Conservation (phyloP, 441 rosid genomes). For the Brassica balearica region DNA sequence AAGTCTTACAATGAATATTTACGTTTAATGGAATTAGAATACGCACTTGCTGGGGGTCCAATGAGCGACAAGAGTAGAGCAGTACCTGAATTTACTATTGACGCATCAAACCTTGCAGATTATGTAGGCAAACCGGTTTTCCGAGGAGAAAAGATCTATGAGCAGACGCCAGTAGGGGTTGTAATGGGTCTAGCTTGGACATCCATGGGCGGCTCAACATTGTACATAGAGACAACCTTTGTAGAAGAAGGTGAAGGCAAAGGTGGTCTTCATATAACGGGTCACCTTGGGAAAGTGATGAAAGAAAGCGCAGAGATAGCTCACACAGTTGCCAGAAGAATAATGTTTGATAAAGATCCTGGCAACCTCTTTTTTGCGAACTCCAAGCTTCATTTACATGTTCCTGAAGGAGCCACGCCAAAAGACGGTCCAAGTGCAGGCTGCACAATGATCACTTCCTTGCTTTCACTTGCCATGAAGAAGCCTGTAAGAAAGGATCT, state of each 20-base stretch:
- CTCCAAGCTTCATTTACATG: conserved; percentile 7
- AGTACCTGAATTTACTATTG: background rate
- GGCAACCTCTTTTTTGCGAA: background rate
- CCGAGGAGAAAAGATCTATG: background rate
- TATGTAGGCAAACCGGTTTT: background rate
- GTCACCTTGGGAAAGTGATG: background rate
- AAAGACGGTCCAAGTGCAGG: conserved; percentile 7
- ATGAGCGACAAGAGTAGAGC: background rate
- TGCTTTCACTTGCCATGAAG: background rate
- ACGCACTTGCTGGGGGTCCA: too few relatives aligned
- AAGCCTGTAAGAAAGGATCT: conserved; percentile 29
- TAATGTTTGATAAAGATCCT: conserved; percentile 3
- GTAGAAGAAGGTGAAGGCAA: background rate
- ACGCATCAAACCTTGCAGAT: background rate
- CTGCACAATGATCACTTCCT: background rate
- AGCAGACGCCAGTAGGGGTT: background rate
- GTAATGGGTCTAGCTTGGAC: conserved; percentile 13
- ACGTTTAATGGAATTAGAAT: background rate
- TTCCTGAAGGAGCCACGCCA: conserved; percentile 4
- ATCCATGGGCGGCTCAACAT: background rate
- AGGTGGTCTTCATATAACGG: background rate
- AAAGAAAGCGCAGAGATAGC: conserved; percentile 10
- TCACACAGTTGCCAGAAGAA: background rate
- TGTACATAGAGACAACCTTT: conserved; percentile 11
- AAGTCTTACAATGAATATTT: background rate